phyloP scores from a whole-genome alignment of 805 yeast genomes.

The Candida endomychidarum region DNA sequence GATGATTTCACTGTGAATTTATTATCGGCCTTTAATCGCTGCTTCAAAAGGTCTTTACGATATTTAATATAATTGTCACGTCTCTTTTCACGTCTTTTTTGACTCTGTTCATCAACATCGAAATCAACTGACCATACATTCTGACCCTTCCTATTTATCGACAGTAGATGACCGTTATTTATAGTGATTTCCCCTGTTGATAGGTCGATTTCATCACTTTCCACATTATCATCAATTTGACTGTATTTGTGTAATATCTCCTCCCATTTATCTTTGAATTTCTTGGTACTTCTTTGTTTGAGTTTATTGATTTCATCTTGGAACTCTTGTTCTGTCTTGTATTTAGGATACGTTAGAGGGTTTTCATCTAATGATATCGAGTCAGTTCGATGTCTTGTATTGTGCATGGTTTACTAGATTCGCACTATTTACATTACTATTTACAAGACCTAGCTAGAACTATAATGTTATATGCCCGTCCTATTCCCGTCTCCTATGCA shows the following conservation, averaged over 20 bases:
- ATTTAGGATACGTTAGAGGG: not conserved
- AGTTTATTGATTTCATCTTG: conserved; percentile 26
- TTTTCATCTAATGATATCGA: not conserved
- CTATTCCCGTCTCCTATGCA: no score
- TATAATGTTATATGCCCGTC: no score
- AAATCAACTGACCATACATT: conserved; percentile 40
- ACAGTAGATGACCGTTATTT: conserved; percentile 69
- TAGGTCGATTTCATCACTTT: conserved; percentile 67
- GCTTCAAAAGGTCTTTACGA: conserved; percentile 17
- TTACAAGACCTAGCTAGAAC: not conserved
- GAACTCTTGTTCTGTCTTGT: conserved; percentile 18
- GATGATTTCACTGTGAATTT: conserved; percentile 21
- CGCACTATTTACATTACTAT: conserved; percentile 1
- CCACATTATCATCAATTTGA: conserved; percentile 44
- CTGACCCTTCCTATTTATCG: conserved; percentile 28
- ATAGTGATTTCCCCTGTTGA: conserved; percentile 59
- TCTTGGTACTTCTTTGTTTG: conserved; percentile 28
- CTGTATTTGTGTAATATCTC: conserved; percentile 54
- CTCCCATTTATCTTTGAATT: conserved; percentile 45
- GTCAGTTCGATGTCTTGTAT: not conserved
- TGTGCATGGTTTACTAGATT: not conserved
- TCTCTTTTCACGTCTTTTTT: conserved; percentile 13
- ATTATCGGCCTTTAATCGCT: conserved; percentile 17
- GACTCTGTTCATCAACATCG: conserved; percentile 19
- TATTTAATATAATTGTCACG: no score